Percentiles rank a stretch among this genome's conserved stretches.
phyloP scores from a whole-genome alignment of 805 yeast genomes.

The Wickerhamiella occidentalis region DNA sequence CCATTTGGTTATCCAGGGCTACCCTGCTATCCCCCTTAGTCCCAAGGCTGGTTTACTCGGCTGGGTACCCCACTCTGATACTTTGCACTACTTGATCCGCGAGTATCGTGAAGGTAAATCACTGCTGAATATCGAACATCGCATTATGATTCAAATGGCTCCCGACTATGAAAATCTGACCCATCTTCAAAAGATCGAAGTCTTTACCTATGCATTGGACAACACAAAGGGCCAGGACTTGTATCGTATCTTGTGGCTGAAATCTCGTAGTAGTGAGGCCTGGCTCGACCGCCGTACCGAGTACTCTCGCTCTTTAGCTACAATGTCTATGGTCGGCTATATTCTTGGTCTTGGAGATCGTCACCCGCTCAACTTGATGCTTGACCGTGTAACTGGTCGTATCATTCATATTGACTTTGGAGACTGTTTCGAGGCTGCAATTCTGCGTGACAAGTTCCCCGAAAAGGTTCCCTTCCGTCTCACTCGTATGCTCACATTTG shows the following conservation, averaged over 20 bases:
- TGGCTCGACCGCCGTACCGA: slow-evolving; percentile 97
- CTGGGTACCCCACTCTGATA: slow-evolving; percentile 96
- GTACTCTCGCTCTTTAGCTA: slow-evolving; percentile 89
- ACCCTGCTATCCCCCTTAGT: slow-evolving; percentile 87
- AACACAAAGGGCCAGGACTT: slow-evolving; percentile 94
- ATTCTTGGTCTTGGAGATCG: slow-evolving; percentile 94
- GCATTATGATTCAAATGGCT: slow-evolving; percentile 96
- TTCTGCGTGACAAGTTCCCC: slow-evolving; percentile 89
- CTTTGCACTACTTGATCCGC: slow-evolving; percentile 83
- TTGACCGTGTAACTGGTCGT: slow-evolving; percentile 87
- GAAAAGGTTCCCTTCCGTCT: slow-evolving; percentile 96
- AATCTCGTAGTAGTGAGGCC: slow-evolving; percentile 89
- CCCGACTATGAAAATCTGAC: slow-evolving; percentile 90
- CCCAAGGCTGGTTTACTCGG: slow-evolving; percentile 95
- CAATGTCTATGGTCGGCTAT: slow-evolving; percentile 98
- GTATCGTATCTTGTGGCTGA: slow-evolving; percentile 90
- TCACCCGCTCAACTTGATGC: slow-evolving; percentile 94
- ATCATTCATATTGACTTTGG: slow-evolving; percentile 97
- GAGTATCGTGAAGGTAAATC: slow-evolving; percentile 90
- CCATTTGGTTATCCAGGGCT: slow-evolving; percentile 83
- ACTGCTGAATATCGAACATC: slow-evolving; percentile 79
- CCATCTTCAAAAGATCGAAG: slow-evolving; percentile 84
- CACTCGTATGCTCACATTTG: slow-evolving; percentile 93
- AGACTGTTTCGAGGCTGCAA: slow-evolving; percentile 98
- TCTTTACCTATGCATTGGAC: slow-evolving; percentile 88